Evolutionary conservation across 176 grass and related monocot genomes (phyloP).

Genomic region (Themeda triandra): DNA sequence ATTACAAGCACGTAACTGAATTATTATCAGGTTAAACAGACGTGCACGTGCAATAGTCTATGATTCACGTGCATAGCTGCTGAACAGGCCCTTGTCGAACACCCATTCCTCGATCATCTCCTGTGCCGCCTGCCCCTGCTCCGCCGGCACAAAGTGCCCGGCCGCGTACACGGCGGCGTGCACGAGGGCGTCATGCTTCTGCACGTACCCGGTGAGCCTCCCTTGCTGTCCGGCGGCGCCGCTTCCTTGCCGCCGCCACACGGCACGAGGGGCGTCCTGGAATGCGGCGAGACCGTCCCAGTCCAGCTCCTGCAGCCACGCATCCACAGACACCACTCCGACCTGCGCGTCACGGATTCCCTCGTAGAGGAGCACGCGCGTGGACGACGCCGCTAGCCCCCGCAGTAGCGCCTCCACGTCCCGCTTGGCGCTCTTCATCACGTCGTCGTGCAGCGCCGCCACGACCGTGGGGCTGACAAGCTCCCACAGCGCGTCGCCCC

Average conservation of each 20-base stretch:
- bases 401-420: neutral
- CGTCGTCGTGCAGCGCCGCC: neutral
- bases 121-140: neutral
- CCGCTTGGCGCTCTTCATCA: neutral
- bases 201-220: neutral
- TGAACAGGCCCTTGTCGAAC: neutral
- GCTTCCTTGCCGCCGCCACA: neutral
- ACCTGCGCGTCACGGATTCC: neutral
- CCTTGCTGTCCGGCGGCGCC: neutral
- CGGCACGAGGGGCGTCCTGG: neutral
- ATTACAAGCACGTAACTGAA: too few relatives aligned
- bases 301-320: neutral
- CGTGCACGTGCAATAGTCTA: too few relatives aligned
- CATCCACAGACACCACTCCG: neutral
- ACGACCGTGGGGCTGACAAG: neutral
- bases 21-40: too few relatives aligned
- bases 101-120: neutral
- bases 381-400: neutral
- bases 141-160: neutral
- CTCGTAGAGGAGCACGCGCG: neutral
- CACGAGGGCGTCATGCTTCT: neutral
- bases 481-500: neutral
- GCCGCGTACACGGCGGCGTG: neutral
- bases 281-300: neutral
- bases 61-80: neutral